Conservation (phyloP, 257 asterid species). For the Paulownia fortunei region DNA sequence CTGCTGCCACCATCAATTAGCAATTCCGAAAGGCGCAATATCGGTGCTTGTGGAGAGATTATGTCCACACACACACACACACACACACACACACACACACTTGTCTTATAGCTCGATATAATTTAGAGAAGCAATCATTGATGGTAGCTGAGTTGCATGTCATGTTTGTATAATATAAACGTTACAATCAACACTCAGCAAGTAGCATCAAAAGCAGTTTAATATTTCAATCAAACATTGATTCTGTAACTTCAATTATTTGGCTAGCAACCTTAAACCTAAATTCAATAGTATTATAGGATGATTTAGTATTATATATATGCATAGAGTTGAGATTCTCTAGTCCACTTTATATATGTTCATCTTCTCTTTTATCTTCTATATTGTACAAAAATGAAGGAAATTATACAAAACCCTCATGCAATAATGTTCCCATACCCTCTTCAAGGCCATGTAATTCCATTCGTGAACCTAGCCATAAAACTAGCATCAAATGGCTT, state of each 20-base stretch:
- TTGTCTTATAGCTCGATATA: background rate
- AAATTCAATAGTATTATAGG: too few species aligned
- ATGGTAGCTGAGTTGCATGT: background rate
- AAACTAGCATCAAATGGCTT: slow-evolving; percentile 48
- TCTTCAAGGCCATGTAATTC: slow-evolving; percentile 54
- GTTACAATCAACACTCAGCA: background rate
- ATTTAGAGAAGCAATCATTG: background rate
- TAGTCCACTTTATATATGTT: background rate
- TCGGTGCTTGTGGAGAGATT: too few species aligned
- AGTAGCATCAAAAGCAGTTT: background rate
- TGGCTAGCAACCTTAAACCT: too few species aligned
- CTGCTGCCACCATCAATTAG: too few species aligned
- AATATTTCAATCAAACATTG: background rate
- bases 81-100: background rate
- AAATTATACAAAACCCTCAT: slow-evolving; percentile 29
- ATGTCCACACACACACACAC: background rate
- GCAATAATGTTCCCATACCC: slow-evolving; percentile 46
- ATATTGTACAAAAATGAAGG: slow-evolving; percentile 4
- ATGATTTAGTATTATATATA: background rate
- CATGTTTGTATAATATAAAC: too few species aligned
- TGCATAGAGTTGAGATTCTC: background rate
- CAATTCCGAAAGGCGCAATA: too few species aligned
- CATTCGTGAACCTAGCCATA: slow-evolving; percentile 42
- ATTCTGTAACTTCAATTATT: background rate
- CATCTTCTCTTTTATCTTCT: background rate